These are phyloP conservation scores for Helotiales sp. DNA, from an alignment of 2,329 filamentous ascomycete genomes.

Conservation along the genomic window DNA sequence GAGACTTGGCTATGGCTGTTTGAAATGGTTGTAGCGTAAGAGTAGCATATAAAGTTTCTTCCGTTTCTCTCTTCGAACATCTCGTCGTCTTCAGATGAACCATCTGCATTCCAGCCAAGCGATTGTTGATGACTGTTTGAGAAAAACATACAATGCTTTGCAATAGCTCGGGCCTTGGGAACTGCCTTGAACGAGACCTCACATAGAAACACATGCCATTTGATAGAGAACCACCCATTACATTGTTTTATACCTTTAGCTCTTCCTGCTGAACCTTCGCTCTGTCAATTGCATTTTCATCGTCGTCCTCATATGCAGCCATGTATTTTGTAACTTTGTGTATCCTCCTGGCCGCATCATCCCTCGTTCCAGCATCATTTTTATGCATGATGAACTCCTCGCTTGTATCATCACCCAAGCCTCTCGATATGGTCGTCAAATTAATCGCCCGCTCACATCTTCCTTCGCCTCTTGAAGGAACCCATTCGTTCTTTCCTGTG, in stretches of 20 bases:
- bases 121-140: too few relatives aligned
- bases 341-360: not conserved
- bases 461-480: constrained; percentile 14
- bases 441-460: constrained; percentile 14
- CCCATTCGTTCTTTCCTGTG: constrained; percentile 25
- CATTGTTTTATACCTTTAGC: not conserved
- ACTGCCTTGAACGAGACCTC: too few relatives aligned
- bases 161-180: too few relatives aligned
- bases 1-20: not conserved
- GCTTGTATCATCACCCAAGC: constrained; percentile 11
- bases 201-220: too few relatives aligned
- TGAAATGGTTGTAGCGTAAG: not conserved
- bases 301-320: not conserved
- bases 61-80: not conserved
- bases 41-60: not conserved
- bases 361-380: not conserved
- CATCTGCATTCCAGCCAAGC: too few relatives aligned
- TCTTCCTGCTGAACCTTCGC: not conserved
- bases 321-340: not conserved
- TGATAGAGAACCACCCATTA: too few relatives aligned
- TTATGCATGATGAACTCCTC: constrained; percentile 24
- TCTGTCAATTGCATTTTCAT: not conserved
- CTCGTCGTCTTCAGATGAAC: too few relatives aligned
- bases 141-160: too few relatives aligned
- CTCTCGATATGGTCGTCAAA: constrained; percentile 3